These are phyloP conservation scores for Tothia fuscella DNA, from an alignment of 2,329 filamentous ascomycete genomes.

Conservation along the genomic window DNA sequence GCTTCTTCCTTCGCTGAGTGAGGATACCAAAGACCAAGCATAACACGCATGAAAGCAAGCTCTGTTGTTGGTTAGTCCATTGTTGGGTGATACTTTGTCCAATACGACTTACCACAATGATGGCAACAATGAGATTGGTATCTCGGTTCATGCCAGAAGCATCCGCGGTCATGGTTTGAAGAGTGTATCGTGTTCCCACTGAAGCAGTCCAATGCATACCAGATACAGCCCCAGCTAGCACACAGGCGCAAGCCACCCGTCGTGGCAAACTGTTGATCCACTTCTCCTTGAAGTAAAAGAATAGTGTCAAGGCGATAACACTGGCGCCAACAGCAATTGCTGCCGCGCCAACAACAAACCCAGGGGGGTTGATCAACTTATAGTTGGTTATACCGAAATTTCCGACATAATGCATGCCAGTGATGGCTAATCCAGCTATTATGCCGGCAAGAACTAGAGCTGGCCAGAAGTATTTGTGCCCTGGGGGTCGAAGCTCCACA, in stretches of 20 bases:
- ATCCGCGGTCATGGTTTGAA: slow-evolving; percentile 35
- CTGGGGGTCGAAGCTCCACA: slow-evolving; percentile 36
- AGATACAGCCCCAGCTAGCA: slow-evolving; percentile 63
- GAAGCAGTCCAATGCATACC: slow-evolving; percentile 83
- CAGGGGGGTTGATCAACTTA: slow-evolving; percentile 45
- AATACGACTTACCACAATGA: slow-evolving; percentile 46
- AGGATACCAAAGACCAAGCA: slow-evolving; percentile 25
- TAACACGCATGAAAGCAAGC: slow-evolving; percentile 27
- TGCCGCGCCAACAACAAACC: slow-evolving; percentile 54
- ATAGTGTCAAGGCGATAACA: slow-evolving; percentile 56
- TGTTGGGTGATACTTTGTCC: neutral
- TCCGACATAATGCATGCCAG: slow-evolving; percentile 81
- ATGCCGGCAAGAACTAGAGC: slow-evolving; percentile 46
- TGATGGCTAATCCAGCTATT: slow-evolving; percentile 62
- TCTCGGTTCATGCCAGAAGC: slow-evolving; percentile 35
- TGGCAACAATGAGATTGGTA: slow-evolving; percentile 61
- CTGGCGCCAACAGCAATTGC: slow-evolving; percentile 63
- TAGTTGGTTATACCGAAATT: slow-evolving; percentile 76
- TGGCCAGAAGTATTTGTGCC: slow-evolving; percentile 18
- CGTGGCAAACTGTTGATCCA: slow-evolving; percentile 78
- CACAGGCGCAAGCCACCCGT: slow-evolving; percentile 49
- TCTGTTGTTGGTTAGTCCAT: slow-evolving; percentile 13
- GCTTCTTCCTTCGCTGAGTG: slow-evolving; percentile 24
- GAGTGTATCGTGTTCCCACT: slow-evolving; percentile 55
- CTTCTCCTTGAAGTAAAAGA: slow-evolving; percentile 62